Percentiles rank a stretch among this genome's conserved stretches.
Conservation (phyloP, 2,329 filamentous ascomycete genomes). For the Stenocarpella maydis region DNA sequence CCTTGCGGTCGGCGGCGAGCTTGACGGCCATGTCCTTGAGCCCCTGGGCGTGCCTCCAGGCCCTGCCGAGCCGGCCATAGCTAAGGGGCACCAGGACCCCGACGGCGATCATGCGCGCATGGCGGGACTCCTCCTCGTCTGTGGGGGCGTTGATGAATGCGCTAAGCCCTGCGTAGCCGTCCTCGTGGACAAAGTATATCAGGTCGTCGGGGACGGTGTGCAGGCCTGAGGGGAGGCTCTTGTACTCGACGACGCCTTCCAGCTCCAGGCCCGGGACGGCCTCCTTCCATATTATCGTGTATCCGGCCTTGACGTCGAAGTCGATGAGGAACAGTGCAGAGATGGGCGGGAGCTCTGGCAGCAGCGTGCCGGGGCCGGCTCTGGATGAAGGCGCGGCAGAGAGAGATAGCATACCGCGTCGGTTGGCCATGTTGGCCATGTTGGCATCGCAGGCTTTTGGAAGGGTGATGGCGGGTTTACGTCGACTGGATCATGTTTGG, state of each 20-base stretch:
- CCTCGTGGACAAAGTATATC: constrained; percentile 90
- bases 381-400: constrained; percentile 20
- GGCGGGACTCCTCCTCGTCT: constrained; percentile 77
- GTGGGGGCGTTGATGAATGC: constrained; percentile 88
- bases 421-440: constrained; percentile 31
- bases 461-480: constrained; percentile 13
- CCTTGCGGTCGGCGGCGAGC: constrained; percentile 70
- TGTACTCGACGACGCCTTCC: constrained; percentile 92
- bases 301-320: constrained; percentile 93
- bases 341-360: constrained; percentile 65
- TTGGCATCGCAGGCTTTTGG: neutral
- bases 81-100: constrained; percentile 87
- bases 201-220: constrained; percentile 90
- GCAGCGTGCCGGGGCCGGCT: constrained; percentile 41
- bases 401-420: constrained; percentile 17
- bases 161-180: constrained; percentile 84
- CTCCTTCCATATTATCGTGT: constrained; percentile 89
- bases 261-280: constrained; percentile 74
- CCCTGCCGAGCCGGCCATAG: constrained; percentile 83
- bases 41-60: constrained; percentile 84
- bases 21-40: constrained; percentile 78
- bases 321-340: constrained; percentile 87
- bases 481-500: constrained; percentile 31
- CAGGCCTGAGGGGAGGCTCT: constrained; percentile 90
- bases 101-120: constrained; percentile 92